A percentile compares a stretch with the other conserved stretches of the same genome.
Evolutionary conservation across 73 alveolate genomes (phyloP).

Genomic region (Paramecium biaurelia): DNA sequence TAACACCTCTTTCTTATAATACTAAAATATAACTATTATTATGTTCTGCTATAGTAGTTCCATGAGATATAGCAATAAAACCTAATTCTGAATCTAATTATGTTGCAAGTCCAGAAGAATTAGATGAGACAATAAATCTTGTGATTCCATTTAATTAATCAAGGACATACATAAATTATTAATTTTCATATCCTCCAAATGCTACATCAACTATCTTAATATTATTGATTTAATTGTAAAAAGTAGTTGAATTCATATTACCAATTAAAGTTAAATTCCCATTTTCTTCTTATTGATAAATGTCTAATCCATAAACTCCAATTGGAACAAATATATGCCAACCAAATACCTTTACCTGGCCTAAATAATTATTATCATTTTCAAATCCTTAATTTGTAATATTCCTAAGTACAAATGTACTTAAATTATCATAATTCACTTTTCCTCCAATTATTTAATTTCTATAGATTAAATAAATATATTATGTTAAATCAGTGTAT

Average conservation of each 20-base stretch:
- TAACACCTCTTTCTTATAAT: background rate
- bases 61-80: background rate
- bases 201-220: background rate
- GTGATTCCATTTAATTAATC: background rate
- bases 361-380: conserved; percentile 6
- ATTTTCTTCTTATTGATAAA: background rate
- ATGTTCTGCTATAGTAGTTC: background rate
- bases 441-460: background rate
- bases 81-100: background rate
- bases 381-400: background rate
- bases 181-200: background rate
- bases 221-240: background rate
- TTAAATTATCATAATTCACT: background rate
- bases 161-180: background rate
- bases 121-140: background rate
- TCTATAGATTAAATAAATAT: background rate
- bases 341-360: background rate
- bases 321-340: background rate
- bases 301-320: conserved; percentile 27
- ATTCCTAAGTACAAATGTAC: background rate
- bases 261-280: background rate
- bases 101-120: background rate
- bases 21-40: background rate
- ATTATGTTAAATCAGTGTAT: background rate
- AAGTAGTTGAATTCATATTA: background rate